Base-by-base conservation (phyloP, 306 rosid genomes). In the Malus orientalis region DNA sequence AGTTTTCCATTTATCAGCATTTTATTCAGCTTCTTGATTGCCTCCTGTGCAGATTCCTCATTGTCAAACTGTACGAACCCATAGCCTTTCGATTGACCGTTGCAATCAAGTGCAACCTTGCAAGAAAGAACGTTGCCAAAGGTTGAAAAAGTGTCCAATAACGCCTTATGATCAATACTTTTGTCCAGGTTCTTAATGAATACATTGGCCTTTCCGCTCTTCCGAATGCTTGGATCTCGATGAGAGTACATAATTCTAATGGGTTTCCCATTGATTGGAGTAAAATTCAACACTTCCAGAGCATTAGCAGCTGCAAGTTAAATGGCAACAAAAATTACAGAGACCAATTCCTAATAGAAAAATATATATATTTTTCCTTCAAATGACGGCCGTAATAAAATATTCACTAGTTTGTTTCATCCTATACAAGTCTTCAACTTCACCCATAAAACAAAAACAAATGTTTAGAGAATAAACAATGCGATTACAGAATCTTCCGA, bases 211-310 rank as follows among this genome's bases (percentile, higher is more conserved):
- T 33, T 67, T 58, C 97, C 97, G 22, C 91, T 94, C 81, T 92
- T 92, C 55, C 97, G 75, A 25, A 84, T 82, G 74, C 93, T 92
- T 38, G 97, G 98, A 79, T 94, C 96, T 1, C 96, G 87, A 45
- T 90, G 92, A 69, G 96, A 94, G 74, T 74, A 84, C 98, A 94
- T 94, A 66, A 94, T 85, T 53, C 98, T 93, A 54, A 93, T 89
- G 27, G 98, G 93, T 71, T 83, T 93, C 78, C 95, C 94, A 76
- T 91, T 89, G 6, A 93, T 1, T 8, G 83, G 87, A 73, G 93
- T 71, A 54, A 87, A 91, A 71, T 93, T 91, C 78, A 93, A 75
- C 27, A 77, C 38, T 18, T 87, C 95, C 85, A 87, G 47, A 9
- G 96, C 93, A 64, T 27, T 84, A 22, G 86, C 77, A 59, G 96